These are phyloP conservation scores for Termitomyces sp. DNA, from an alignment of 768 basidiomycete genomes.

Conservation along the genomic window DNA sequence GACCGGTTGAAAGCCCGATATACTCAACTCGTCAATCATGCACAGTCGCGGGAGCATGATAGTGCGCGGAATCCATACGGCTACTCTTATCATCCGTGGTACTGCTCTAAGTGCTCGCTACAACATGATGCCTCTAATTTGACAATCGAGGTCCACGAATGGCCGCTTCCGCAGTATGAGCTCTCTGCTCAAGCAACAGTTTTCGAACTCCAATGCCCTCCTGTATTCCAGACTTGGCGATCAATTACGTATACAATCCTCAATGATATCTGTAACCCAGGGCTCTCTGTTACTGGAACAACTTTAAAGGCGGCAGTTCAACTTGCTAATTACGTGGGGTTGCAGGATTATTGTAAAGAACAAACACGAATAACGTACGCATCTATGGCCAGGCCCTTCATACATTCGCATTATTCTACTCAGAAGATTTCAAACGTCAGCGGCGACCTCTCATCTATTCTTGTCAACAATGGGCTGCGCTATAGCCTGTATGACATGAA, in stretches of 20 bases:
- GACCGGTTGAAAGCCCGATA: not conserved
- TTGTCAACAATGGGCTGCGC: slow-evolving; percentile 28
- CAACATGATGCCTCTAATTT: not conserved
- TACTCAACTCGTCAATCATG: not conserved
- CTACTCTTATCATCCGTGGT: not conserved
- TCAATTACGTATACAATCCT: not conserved
- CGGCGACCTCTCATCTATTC: slow-evolving; percentile 16
- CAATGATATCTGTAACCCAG: not conserved
- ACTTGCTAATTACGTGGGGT: not conserved
- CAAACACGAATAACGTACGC: not conserved
- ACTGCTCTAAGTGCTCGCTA: not conserved
- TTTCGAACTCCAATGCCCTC: slow-evolving; percentile 1
- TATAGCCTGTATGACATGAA: slow-evolving; percentile 30
- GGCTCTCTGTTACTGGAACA: not conserved
- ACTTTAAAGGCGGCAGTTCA: not conserved
- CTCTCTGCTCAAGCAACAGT: not conserved
- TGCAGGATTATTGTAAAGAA: not conserved
- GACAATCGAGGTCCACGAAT: not conserved
- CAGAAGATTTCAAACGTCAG: slow-evolving; percentile 17
- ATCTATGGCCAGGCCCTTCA: not conserved
- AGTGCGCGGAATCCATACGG: not conserved
- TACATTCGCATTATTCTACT: slow-evolving; percentile 29
- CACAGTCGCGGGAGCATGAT: not conserved
- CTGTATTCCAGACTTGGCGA: not conserved
- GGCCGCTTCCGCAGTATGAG: not conserved